Evolutionary conservation across 768 basidiomycete genomes (phyloP), one percentile per base, ranked within the genome.

Genomic region (Termitomyces sp.): DNA sequence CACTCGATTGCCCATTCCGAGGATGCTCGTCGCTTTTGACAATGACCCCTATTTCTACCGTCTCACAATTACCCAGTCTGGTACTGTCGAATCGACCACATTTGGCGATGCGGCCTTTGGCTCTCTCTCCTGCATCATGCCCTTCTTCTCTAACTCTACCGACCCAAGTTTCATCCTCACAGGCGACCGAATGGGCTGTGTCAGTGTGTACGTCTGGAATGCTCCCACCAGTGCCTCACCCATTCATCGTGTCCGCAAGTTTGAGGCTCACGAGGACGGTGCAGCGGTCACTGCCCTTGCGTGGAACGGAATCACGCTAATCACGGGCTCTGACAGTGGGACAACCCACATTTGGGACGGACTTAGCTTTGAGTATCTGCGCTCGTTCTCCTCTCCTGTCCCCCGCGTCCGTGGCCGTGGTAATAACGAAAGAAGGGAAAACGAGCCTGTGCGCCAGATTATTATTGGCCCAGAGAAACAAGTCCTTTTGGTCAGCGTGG

Each of bases 251-350:
- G 61, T 72, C 4, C 74, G 75, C 57, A 80, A 77, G 55, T 82
- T 89, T 56, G 84, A 86, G 64, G 88, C 88, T 1, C 82, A 88
- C 63, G 74, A 75, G 52, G 87, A 89, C 62, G 85, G 82, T 0
- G 72, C 83, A 0, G 67, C 68, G 28, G 78, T 93, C 28, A 86
- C 86, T 5, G 80, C 85, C 13, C 72, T 93, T 20, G 77, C 82
- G 1, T 82, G 87, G 79, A 86, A 82, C 58, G 74, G 81, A 3
- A 58, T 77, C n/a, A 75, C 83, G 16, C 72, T 93, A 50, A 78
- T 82, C 13, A 87, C 85, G 0, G 91, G 91, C 32, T 88, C 88
- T 26, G 75, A 80, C 0, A 70, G 77, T 2, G 91, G 91, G 3
- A 74, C 77, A 6, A 78, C 85, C 3, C 75, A 72, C 18, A 75